Evolutionary conservation across 108 stramenopile genomes (phyloP).

Genomic region (Skeletonema marinoi): DNA sequence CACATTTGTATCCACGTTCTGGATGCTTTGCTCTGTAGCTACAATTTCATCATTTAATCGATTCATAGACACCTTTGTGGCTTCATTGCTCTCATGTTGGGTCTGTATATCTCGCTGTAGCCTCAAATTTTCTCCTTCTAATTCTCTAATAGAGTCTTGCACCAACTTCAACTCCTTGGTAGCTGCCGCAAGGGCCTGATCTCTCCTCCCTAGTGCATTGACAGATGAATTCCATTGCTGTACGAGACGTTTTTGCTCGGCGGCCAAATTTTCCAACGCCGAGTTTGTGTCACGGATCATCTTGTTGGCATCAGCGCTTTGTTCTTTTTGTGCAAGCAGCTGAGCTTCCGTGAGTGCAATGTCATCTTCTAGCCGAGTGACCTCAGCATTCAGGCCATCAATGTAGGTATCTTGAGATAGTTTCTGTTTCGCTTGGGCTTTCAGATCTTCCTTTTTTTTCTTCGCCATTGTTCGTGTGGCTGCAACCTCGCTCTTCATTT

Average conservation of each 20-base stretch:
- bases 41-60: conserved; percentile 63
- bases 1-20: conserved; percentile 51
- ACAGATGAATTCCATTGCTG: conserved; percentile 84
- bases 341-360: conserved; percentile 61
- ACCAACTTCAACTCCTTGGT: conserved; percentile 58
- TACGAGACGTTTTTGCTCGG: conserved; percentile 82
- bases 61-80: conserved; percentile 41
- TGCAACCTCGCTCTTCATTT: conserved; percentile 81
- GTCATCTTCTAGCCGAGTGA: conserved; percentile 64
- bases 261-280: conserved; percentile 71
- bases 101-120: conserved; percentile 49
- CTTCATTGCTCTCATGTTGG: conserved; percentile 57
- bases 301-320: conserved; percentile 63
- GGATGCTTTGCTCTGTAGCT: conserved; percentile 56
- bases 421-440: conserved; percentile 69
- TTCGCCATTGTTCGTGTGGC: conserved; percentile 75
- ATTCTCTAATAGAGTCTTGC: conserved; percentile 53
- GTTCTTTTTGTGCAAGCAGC: conserved; percentile 51
- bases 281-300: conserved; percentile 72
- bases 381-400: conserved; percentile 65
- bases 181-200: conserved; percentile 80
- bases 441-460: conserved; percentile 78
- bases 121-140: conserved; percentile 51
- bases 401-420: conserved; percentile 77
- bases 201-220: conserved; percentile 65